Evolutionary conservation across 176 grass and related monocot genomes (phyloP).

Genomic region (Thinopyrum elongatum): DNA sequence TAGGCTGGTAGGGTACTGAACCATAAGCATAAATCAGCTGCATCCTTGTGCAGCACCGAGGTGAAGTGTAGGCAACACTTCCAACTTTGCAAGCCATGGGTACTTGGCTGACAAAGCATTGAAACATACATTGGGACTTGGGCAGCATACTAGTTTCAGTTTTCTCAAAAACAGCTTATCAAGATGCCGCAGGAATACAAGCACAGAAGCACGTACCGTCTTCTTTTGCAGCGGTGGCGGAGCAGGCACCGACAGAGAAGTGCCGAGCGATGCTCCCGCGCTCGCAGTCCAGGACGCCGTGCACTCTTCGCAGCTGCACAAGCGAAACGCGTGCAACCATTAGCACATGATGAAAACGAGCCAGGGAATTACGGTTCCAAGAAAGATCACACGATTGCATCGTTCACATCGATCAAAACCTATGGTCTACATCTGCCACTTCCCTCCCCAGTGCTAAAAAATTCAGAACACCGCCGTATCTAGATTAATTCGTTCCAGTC

Average conservation of each 20-base stretch:
- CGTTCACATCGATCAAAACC: no score
- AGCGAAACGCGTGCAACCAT: not conserved
- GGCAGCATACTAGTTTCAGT: not conserved
- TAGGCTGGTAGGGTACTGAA: not conserved
- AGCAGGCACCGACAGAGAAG: constrained; percentile 39
- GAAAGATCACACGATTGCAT: not conserved
- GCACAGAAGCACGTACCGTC: constrained; percentile 6
- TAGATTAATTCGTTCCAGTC: no score
- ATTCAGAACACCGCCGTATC: no score
- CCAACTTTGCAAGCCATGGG: not conserved
- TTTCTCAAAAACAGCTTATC: not conserved
- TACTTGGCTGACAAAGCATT: not conserved
- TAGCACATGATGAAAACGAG: not conserved
- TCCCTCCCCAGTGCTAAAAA: not conserved
- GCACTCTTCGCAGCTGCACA: constrained; percentile 52
- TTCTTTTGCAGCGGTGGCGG: constrained; percentile 27
- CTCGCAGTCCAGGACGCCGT: constrained; percentile 33
- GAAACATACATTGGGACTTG: not conserved
- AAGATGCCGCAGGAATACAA: not conserved
- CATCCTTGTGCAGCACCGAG: not conserved
- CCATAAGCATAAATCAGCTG: not conserved
- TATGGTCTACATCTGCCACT: no score
- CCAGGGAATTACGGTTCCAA: not conserved
- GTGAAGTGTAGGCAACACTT: not conserved
- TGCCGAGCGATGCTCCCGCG: constrained; percentile 36